Conservation (phyloP, 2,329 filamentous ascomycete species). For the Colletotrichum neosansevieriae region DNA sequence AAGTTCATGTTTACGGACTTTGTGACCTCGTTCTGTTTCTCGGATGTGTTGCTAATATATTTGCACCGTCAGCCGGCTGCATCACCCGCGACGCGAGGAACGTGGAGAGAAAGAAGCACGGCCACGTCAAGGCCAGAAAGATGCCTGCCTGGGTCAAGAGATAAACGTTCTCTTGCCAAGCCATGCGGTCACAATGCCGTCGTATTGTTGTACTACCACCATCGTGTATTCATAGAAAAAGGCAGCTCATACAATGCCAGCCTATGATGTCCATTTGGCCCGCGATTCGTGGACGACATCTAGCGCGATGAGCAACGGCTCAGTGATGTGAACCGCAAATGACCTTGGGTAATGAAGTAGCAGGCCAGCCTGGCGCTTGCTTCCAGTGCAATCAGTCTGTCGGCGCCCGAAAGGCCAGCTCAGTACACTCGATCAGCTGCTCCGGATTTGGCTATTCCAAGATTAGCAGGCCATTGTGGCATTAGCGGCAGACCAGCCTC, state of each 20-base stretch:
- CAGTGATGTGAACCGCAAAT: neutral
- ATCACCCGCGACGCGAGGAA: conserved; percentile 90
- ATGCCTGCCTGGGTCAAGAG: conserved; percentile 98
- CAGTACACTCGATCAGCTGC: neutral
- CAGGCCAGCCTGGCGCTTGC: neutral
- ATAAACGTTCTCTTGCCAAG: conserved; percentile 51
- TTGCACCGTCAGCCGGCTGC: conserved; percentile 78
- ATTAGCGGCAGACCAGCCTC: too few relatives aligned
- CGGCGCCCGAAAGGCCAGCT: neutral
- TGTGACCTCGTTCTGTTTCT: neutral
- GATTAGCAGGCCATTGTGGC: neutral
- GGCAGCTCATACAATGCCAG: conserved; percentile 35
- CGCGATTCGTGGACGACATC: neutral
- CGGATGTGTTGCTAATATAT: conserved; percentile 55
- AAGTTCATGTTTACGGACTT: conserved; percentile 53
- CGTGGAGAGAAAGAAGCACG: conserved; percentile 98
- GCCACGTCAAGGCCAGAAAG: conserved; percentile 96
- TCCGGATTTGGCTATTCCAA: neutral
- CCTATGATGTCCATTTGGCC: conserved; percentile 32
- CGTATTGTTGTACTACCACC: conserved; percentile 34
- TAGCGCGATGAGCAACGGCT: neutral
- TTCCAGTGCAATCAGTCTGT: neutral
- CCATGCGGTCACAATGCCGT: neutral
- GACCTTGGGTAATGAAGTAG: conserved; percentile 1
- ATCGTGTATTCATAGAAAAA: conserved; percentile 39